Conservation (phyloP, 2,329 filamentous ascomycete genomes). For the Fusarium denticulatum region DNA sequence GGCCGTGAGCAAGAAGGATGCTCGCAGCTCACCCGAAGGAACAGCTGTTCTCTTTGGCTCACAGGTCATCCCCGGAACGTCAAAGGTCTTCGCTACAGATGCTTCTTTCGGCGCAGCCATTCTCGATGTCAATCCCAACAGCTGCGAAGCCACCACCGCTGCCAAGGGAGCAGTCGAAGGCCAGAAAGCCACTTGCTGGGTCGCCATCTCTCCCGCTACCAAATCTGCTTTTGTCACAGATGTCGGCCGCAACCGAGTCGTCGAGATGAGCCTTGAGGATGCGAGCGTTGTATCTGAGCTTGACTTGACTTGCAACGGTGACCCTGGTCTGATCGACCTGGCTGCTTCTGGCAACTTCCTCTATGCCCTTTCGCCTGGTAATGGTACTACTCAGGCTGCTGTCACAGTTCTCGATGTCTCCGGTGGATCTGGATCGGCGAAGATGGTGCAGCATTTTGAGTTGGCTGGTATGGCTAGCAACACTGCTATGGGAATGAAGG, state of each 20-base stretch:
- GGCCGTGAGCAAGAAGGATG: conserved; percentile 40
- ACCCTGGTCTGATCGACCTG: conserved; percentile 66
- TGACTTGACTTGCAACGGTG: conserved; percentile 56
- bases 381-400: conserved; percentile 52
- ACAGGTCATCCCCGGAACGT: conserved; percentile 54
- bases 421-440: conserved; percentile 25
- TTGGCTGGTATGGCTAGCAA: conserved; percentile 32
- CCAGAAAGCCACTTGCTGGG: conserved; percentile 69
- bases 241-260: conserved; percentile 59
- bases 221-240: conserved; percentile 68
- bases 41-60: conserved; percentile 68
- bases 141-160: conserved; percentile 46
- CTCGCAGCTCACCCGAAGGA: conserved; percentile 58
- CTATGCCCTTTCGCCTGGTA: conserved; percentile 66
- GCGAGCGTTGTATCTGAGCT: conserved; percentile 57
- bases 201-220: conserved; percentile 58
- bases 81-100: conserved; percentile 64
- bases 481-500: conserved; percentile 19
- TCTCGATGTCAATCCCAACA: conserved; percentile 53
- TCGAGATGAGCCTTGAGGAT: conserved; percentile 64
- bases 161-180: conserved; percentile 56
- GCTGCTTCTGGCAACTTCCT: conserved; percentile 62
- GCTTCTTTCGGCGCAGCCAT: conserved; percentile 66
- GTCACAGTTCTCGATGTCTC: conserved; percentile 52
- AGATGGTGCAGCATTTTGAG: conserved; percentile 48